phyloP scores from a whole-genome alignment of 2,329 filamentous ascomycete species.

The Phaeosphaeriaceae sp. region DNA sequence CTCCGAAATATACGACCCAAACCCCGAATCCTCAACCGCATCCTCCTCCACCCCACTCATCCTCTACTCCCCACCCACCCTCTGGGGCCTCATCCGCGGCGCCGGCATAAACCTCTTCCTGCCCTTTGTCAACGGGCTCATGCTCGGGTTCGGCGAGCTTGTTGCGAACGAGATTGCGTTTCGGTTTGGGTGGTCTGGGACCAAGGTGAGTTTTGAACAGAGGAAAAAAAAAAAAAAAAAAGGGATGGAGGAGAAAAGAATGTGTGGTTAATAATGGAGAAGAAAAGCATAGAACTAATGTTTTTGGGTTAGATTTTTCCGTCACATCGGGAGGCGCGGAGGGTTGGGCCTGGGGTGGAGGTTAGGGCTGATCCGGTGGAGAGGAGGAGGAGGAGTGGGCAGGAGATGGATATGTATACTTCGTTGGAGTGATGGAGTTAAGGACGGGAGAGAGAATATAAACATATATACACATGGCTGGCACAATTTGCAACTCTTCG shows the following conservation, averaged over 20 bases:
- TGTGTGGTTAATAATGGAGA: too few relatives aligned
- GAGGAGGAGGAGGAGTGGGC: conserved; percentile 57
- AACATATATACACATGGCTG: conserved; percentile 6
- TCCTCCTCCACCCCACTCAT: conserved; percentile 72
- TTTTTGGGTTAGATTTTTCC: conserved; percentile 60
- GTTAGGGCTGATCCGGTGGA: conserved; percentile 70
- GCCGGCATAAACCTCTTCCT: conserved; percentile 95
- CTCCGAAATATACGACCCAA: conserved; percentile 79
- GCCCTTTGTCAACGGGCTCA: conserved; percentile 96
- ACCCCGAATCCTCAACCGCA: conserved; percentile 67
- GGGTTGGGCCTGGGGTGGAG: conserved; percentile 84
- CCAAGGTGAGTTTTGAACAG: conserved; percentile 84
- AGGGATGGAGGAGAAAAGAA: too few relatives aligned
- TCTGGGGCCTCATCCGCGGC: conserved; percentile 84
- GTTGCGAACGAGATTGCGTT: conserved; percentile 97
- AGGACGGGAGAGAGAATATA: not conserved
- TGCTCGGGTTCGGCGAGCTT: conserved; percentile 96
- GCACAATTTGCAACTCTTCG: too few relatives aligned
- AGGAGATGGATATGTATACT: conserved; percentile 69
- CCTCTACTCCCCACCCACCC: conserved; percentile 85
- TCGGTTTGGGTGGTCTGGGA: conserved; percentile 88
- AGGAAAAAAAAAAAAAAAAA: too few relatives aligned
- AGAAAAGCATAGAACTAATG: too few relatives aligned
- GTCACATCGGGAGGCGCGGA: conserved; percentile 61
- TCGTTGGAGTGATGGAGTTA: conserved; percentile 65